Evolutionary conservation across 106 monocot species (phyloP), one percentile per base, ranked within the genome.

Genomic region (Dioscorea zingiberensis): DNA sequence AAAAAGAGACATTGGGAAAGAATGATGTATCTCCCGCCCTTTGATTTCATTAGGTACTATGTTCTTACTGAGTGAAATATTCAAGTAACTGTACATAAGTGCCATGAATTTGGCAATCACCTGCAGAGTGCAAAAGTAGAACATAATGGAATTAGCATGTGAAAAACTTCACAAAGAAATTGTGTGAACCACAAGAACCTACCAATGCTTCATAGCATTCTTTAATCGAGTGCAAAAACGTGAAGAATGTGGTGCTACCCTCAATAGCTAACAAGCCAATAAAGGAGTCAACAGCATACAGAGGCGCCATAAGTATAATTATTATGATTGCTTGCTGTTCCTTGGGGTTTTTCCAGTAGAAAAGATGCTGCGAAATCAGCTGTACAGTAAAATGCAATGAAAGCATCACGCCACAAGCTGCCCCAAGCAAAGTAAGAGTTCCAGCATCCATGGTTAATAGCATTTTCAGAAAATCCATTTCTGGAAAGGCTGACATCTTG

Each of bases 201-300:
- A 94, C 97, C 81, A 97, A 57, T 47, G 97, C 97, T 73, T 97
- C 97, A 55, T 97, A 97, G 65, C 97, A 97, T 74, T 97, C 92
- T 75, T 97, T 97, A 54, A 97, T 61, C 0, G 97, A 85, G 15
- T 92, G 88, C 79, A 97, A 66, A 58, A 97, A 86, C 22, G 86
- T 97, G 77, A 97, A 97, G 75, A 97, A 92, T 26, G 71, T 54
- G 72, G 80, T 86, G 81, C 97, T 97, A 24, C 97, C 92, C 19
- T 76, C 67, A 48, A 97, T 89, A 69, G 92, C 97, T 59, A 97
- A 48, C 59, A 97, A 54, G 38, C 97, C 97, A 58, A 92, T 83
- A 71, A 92, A 97, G 76, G 92, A 97, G 51, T 67, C 77, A 66
- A 97, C 62, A 24, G 97, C 91, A 80, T 97, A 97, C n/a, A 97